Evolutionary conservation across 352 stramenopile species (phyloP).

Genomic region (Globisporangium emineosum): DNA sequence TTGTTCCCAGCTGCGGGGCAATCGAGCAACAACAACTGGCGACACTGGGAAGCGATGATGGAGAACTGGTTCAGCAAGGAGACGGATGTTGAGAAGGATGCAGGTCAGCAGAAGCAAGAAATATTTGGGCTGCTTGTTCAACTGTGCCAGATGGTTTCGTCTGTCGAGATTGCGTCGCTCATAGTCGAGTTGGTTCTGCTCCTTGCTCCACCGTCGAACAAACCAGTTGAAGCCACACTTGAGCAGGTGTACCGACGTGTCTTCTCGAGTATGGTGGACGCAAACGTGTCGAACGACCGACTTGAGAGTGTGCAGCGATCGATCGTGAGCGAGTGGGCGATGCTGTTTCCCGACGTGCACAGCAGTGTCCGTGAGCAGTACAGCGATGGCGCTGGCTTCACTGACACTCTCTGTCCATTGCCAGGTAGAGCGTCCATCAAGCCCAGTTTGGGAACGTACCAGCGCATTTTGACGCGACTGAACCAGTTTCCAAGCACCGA

Average conservation of each 20-base stretch:
- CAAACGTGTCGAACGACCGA: not conserved
- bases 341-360: slow-evolving; percentile 10
- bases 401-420: not conserved
- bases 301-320: not conserved
- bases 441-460: slow-evolving; percentile 10
- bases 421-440: not conserved
- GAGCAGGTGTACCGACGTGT: slow-evolving; percentile 2
- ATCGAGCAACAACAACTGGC: not conserved
- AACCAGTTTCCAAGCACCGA: slow-evolving; percentile 28
- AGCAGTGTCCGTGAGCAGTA: slow-evolving; percentile 2
- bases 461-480: slow-evolving; percentile 25
- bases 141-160: slow-evolving; percentile 15
- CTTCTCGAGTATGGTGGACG: slow-evolving; percentile 2
- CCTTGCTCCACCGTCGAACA: not conserved
- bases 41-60: slow-evolving; percentile 12
- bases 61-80: slow-evolving; percentile 13
- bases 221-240: not conserved
- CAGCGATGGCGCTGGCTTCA: not conserved
- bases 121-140: slow-evolving; percentile 6
- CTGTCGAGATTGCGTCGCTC: slow-evolving; percentile 16
- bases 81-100: not conserved
- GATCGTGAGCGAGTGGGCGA: slow-evolving; percentile 10
- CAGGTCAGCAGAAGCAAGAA: not conserved
- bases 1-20: not conserved
- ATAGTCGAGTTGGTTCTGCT: slow-evolving; percentile 14